phyloP scores from a whole-genome alignment of 1,284 basidiomycete species.

The Ganoderma resinaceum region DNA sequence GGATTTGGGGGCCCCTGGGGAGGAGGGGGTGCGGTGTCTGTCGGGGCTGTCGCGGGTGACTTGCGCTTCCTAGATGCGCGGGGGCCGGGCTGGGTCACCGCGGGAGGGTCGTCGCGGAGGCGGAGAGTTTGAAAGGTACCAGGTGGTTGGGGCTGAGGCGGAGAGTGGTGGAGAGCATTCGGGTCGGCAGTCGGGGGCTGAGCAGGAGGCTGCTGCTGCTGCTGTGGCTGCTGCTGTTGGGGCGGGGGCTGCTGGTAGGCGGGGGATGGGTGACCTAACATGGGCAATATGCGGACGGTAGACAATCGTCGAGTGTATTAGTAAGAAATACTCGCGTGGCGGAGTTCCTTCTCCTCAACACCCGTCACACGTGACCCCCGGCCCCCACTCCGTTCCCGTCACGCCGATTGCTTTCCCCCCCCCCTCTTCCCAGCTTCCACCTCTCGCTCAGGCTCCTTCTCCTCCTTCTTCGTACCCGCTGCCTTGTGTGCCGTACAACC shows the following conservation, averaged over 20 bases:
- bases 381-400: conserved; percentile 9
- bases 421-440: background rate
- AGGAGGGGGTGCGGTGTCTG: conserved; percentile 46
- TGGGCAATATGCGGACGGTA: conserved; percentile 39
- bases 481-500: background rate
- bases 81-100: conserved; percentile 41
- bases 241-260: conserved; percentile 45
- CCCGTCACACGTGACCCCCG: conserved; percentile 24
- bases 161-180: conserved; percentile 32
- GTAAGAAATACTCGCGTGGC: conserved; percentile 44
- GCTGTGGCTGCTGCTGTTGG: conserved; percentile 39
- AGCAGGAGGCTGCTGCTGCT: conserved; percentile 35
- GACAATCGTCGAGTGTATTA: conserved; percentile 42
- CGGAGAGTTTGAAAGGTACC: conserved; percentile 61
- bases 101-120: conserved; percentile 62
- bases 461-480: background rate
- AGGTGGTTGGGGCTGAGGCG: conserved; percentile 43
- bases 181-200: conserved; percentile 35
- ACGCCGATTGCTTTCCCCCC: conserved; percentile 8
- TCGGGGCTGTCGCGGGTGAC: conserved; percentile 41
- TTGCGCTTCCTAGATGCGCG: conserved; percentile 47
- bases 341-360: conserved; percentile 30
- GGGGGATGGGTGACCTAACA: conserved; percentile 44
- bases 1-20: conserved; percentile 37
- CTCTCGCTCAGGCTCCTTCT: background rate